Base-by-base conservation (phyloP, 2,329 filamentous ascomycete species). In the Ascochyta rabiei region DNA sequence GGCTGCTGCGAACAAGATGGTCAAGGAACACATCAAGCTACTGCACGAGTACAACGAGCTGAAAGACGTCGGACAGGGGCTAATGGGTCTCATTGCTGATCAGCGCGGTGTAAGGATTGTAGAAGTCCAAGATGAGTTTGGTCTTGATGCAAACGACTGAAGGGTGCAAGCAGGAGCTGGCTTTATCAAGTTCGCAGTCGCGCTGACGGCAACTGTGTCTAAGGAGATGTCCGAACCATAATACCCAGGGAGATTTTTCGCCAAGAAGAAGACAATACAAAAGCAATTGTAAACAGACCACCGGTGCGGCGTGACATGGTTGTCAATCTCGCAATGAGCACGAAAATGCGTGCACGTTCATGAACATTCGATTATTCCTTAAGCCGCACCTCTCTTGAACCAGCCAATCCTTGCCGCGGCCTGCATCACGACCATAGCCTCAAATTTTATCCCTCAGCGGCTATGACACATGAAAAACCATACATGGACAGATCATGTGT, bases 11-110 rank as follows among this genome's bases (percentile, higher is more conserved):
- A 77, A 82, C 35, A 73, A 75, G 18, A 82, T 84, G 9, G 84
- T 88, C 46, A 82, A 85, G 48, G 76, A 77, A 28, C 87, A 90
- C 69, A 90, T 90, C 66, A 80, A 80, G 54, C 76, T 87, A 4
- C 77, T 90, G 28, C 86, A 89, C 60, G 77, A 84, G 53, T 90
- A 90, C 74, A 90, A 90, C 64, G 87, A 89, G 70, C 84, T 89
- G 63, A 85, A 86, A 59, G 88, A 90, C 70, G 77, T 88, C 7
- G 87, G 84, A 0, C 82, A 86, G 65, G 87, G 86, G 0, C 67
- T 90, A 26, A 81, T 89, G 74, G 86, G 86, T 0, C 73, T 90
- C 63, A 84, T 90, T 69, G 87, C 88, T 4, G 87, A 90, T 54
- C 79, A 82, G 57, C 76, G 85, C 37, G 86, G 85, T 8, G 79